A percentile compares a stretch with the other conserved stretches of the same genome.
Conservation (phyloP, 2,329 filamentous ascomycete species). For the Fusarium tuaranense region DNA sequence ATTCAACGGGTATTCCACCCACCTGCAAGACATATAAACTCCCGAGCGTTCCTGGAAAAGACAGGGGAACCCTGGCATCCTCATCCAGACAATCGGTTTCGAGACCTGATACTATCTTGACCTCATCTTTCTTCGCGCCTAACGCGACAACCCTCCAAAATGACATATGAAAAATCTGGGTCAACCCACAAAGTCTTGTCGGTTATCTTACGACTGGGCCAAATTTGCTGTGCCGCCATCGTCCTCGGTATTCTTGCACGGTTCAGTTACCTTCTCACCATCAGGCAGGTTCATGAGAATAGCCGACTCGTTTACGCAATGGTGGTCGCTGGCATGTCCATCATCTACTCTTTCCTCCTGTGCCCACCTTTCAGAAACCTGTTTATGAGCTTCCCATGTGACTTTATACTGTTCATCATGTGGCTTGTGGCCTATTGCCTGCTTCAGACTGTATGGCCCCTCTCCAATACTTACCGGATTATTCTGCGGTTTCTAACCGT, state of each 20-base stretch:
- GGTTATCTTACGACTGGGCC: slow-evolving; percentile 29
- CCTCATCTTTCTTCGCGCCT: not conserved
- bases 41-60: not conserved
- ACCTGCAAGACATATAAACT: not conserved
- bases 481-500: not conserved
- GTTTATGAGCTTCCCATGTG: slow-evolving; percentile 41
- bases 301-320: slow-evolving; percentile 41
- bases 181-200: slow-evolving; percentile 34
- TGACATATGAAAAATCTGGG: not conserved
- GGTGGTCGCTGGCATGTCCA: slow-evolving; percentile 43
- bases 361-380: slow-evolving; percentile 36
- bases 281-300: slow-evolving; percentile 16
- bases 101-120: not conserved
- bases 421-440: slow-evolving; percentile 45
- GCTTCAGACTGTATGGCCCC: slow-evolving; percentile 34
- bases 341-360: slow-evolving; percentile 41
- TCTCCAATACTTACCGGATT: not conserved
- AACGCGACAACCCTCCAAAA: not conserved
- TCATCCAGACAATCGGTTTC: not conserved
- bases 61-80: not conserved
- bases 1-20: not conserved
- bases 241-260: slow-evolving; percentile 40
- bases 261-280: slow-evolving; percentile 34
- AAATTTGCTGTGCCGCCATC: slow-evolving; percentile 38
- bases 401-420: slow-evolving; percentile 43